These are phyloP conservation scores for Ilyonectria robusta DNA, from an alignment of 2,329 filamentous ascomycete species.

Conservation along the genomic window DNA sequence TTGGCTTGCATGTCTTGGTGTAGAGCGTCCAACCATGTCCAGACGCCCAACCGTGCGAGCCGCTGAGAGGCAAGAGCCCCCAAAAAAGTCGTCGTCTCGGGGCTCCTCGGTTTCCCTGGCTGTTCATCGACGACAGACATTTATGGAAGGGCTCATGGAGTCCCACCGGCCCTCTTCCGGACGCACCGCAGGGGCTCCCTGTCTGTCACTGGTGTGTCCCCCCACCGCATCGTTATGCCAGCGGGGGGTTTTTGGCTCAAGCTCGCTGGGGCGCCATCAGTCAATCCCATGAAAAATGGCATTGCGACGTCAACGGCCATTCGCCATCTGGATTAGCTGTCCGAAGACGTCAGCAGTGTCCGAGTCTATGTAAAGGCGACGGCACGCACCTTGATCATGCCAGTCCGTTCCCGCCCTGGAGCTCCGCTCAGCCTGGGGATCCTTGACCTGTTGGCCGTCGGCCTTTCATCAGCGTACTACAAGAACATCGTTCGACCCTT, in stretches of 20 bases:
- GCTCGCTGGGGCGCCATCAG: conserved; percentile 38
- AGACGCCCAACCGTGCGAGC: conserved; percentile 15
- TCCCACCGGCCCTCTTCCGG: conserved; percentile 39
- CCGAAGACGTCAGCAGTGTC: conserved; percentile 45
- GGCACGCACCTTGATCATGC: conserved; percentile 49
- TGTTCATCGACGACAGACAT: conserved; percentile 19
- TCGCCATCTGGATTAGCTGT: conserved; percentile 47
- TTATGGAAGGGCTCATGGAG: conserved; percentile 18
- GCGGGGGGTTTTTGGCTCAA: conserved; percentile 32
- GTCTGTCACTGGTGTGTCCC: conserved; percentile 46
- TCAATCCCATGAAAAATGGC: conserved; percentile 49
- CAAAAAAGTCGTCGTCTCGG: conserved; percentile 21
- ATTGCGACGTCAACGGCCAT: conserved; percentile 49
- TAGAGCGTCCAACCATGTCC: conserved; percentile 17
- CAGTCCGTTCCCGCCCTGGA: conserved; percentile 45
- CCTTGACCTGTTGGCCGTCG: conserved; percentile 47
- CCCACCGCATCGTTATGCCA: conserved; percentile 46
- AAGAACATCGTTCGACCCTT: conserved; percentile 49
- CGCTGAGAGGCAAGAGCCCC: conserved; percentile 12
- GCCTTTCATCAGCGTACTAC: conserved; percentile 44
- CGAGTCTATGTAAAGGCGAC: conserved; percentile 42
- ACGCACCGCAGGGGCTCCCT: conserved; percentile 46
- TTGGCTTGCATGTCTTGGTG: conserved; percentile 22
- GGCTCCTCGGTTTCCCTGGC: conserved; percentile 14
- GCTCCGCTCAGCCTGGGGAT: conserved; percentile 45